Evolutionary conservation across 129 eudicot genomes (phyloP).

Genomic region (Calendula officinalis): DNA sequence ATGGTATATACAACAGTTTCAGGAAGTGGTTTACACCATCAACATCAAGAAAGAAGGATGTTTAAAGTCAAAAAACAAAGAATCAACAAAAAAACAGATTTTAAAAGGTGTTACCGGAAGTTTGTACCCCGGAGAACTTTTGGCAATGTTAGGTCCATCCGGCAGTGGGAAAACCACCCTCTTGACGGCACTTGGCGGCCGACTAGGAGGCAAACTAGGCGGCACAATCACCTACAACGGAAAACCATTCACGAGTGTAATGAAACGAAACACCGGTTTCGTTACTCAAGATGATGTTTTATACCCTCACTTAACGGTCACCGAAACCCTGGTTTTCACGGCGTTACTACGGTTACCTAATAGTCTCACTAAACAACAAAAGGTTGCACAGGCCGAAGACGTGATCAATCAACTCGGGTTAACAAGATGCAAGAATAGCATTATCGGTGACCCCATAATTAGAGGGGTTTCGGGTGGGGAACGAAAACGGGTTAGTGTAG

Average conservation of each 20-base stretch:
- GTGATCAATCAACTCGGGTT: slow-evolving; percentile 4
- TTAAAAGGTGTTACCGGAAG: slow-evolving; percentile 49
- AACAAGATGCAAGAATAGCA: no score
- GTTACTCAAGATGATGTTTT: slow-evolving; percentile 6
- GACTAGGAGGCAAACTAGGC: slow-evolving; percentile 36
- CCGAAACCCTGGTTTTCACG: slow-evolving; percentile 38
- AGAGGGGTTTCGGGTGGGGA: no score
- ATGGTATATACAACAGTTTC: slow-evolving; percentile 36
- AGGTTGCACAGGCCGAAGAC: slow-evolving; percentile 36
- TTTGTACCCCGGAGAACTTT: slow-evolving; percentile 65
- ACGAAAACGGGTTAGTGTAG: no score
- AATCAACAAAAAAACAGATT: slow-evolving; percentile 35
- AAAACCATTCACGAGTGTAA: slow-evolving; percentile 42
- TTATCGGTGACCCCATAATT: no score
- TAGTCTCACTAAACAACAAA: slow-evolving; percentile 27
- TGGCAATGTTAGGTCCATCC: slow-evolving; percentile 72
- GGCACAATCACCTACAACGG: slow-evolving; percentile 55
- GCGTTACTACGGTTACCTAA: slow-evolving; percentile 55
- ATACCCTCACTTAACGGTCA: slow-evolving; percentile 59
- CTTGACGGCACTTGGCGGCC: slow-evolving; percentile 52
- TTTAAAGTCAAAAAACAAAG: slow-evolving; percentile 2
- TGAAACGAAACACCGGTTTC: slow-evolving; percentile 61
- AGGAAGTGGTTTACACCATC: slow-evolving; percentile 51
- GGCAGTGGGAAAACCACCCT: slow-evolving; percentile 75
- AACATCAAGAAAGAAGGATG: background rate